Percentiles rank a stretch among this genome's conserved stretches.
These are phyloP conservation scores for Linum trigynum DNA, from an alignment of 345 rosid genomes.

Conservation along the genomic window DNA sequence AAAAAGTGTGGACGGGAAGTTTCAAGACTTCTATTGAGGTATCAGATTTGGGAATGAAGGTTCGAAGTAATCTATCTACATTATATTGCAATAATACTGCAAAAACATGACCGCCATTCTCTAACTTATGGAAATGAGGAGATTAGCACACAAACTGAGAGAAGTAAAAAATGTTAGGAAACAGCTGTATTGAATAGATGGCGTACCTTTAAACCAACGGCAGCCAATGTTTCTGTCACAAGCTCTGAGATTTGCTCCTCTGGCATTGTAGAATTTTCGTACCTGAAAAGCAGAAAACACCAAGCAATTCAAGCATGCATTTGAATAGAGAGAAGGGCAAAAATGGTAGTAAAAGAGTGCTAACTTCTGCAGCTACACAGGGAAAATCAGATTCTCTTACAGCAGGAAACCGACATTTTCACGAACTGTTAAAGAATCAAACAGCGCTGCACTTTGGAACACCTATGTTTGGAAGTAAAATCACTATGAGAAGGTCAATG, in stretches of 20 bases:
- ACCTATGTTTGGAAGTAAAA: slow-evolving; percentile 38
- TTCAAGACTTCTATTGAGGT: too few relatives aligned
- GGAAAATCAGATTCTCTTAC: slow-evolving; percentile 43
- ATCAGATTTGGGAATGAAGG: too few relatives aligned
- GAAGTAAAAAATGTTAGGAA: not conserved
- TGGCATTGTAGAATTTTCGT: slow-evolving; percentile 69
- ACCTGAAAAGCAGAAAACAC: slow-evolving; percentile 35
- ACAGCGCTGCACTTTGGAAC: slow-evolving; percentile 95
- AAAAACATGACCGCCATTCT: too few relatives aligned
- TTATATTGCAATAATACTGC: too few relatives aligned
- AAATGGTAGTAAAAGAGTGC: not conserved
- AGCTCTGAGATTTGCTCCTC: slow-evolving; percentile 73
- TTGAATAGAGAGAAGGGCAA: not conserved
- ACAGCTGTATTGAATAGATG: not conserved
- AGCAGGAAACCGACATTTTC: slow-evolving; percentile 96
- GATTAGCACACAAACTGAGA: not conserved
- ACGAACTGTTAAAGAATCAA: slow-evolving; percentile 89
- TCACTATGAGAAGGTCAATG: not conserved
- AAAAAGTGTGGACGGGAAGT: too few relatives aligned
- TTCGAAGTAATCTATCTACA: too few relatives aligned
- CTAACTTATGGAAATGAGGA: not conserved
- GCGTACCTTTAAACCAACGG: slow-evolving; percentile 86
- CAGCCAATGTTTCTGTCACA: slow-evolving; percentile 81
- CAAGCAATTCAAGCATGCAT: slow-evolving; percentile 7
- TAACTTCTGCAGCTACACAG: not conserved